Evolutionary conservation across 805 yeast genomes (phyloP).

Genomic region (Pichia cabralensis): DNA sequence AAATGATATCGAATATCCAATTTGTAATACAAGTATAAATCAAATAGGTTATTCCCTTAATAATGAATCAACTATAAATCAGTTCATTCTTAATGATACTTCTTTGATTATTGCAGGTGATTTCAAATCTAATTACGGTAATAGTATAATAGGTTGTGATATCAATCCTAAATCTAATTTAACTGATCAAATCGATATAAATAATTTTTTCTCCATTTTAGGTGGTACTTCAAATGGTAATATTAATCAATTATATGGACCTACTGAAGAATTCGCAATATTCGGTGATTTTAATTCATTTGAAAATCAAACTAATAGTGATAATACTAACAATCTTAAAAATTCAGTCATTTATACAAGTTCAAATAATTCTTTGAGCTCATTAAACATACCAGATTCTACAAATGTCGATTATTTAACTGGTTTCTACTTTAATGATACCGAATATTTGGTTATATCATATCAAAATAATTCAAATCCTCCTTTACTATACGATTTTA

Average conservation of each 20-base stretch:
- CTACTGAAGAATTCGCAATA: conserved; percentile 29
- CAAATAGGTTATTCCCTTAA: conserved; percentile 29
- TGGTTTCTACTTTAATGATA: conserved; percentile 25
- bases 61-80: conserved; percentile 30
- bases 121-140: conserved; percentile 29
- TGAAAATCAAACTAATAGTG: conserved; percentile 21
- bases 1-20: conserved; percentile 16
- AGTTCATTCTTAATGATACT: conserved; percentile 25
- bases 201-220: conserved; percentile 11
- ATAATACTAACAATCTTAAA: no score
- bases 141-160: conserved; percentile 27
- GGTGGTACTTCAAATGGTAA: conserved; percentile 33
- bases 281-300: conserved; percentile 31
- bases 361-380: no score
- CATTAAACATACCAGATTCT: conserved; percentile 17
- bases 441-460: conserved; percentile 34
- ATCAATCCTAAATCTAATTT: conserved; percentile 16
- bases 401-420: conserved; percentile 14
- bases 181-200: conserved; percentile 6
- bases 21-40: conserved; percentile 43
- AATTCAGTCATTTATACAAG: no score
- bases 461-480: conserved; percentile 14
- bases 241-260: conserved; percentile 13
- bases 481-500: conserved; percentile 34
- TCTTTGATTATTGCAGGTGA: conserved; percentile 41